These are phyloP conservation scores for Ceratocystis destructans DNA, from an alignment of 2,329 filamentous ascomycete species.

Conservation along the genomic window DNA sequence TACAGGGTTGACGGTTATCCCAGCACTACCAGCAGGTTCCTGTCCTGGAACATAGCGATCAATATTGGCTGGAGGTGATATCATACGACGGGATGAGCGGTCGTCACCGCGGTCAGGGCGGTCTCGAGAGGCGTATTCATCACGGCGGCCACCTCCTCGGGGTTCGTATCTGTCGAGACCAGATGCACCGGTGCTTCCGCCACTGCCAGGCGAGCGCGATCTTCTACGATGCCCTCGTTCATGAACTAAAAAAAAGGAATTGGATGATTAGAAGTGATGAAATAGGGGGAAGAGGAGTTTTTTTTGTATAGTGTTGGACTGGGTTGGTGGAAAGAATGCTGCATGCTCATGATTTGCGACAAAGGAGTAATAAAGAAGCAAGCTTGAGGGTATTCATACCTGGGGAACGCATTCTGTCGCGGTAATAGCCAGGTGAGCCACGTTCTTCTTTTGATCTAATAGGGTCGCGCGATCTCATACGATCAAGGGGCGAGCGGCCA, in stretches of 20 bases:
- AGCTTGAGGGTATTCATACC: slow-evolving; percentile 38
- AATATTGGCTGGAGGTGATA: slow-evolving; percentile 55
- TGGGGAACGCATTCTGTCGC: slow-evolving; percentile 51
- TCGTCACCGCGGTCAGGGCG: slow-evolving; percentile 41
- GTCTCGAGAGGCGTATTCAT: slow-evolving; percentile 46
- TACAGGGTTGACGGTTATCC: slow-evolving; percentile 46
- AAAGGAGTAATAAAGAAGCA: background rate
- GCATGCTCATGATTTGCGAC: background rate
- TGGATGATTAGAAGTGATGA: slow-evolving; percentile 8
- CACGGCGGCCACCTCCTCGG: slow-evolving; percentile 36
- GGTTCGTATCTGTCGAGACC: slow-evolving; percentile 64
- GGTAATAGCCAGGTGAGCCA: slow-evolving; percentile 32
- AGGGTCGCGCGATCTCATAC: slow-evolving; percentile 40
- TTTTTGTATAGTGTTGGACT: background rate
- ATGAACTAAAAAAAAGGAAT: slow-evolving; percentile 30
- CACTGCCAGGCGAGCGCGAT: slow-evolving; percentile 53
- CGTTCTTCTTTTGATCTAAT: slow-evolving; percentile 38
- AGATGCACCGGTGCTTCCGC: background rate
- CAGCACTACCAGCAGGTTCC: slow-evolving; percentile 34
- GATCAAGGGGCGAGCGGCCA: slow-evolving; percentile 40
- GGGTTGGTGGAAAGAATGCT: background rate
- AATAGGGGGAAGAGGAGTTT: too few relatives aligned
- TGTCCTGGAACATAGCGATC: slow-evolving; percentile 76
- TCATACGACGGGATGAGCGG: slow-evolving; percentile 38
- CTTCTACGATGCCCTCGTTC: slow-evolving; percentile 46